Evolutionary conservation across 2,329 filamentous ascomycete species (phyloP).

Genomic region (Amphichorda felina): DNA sequence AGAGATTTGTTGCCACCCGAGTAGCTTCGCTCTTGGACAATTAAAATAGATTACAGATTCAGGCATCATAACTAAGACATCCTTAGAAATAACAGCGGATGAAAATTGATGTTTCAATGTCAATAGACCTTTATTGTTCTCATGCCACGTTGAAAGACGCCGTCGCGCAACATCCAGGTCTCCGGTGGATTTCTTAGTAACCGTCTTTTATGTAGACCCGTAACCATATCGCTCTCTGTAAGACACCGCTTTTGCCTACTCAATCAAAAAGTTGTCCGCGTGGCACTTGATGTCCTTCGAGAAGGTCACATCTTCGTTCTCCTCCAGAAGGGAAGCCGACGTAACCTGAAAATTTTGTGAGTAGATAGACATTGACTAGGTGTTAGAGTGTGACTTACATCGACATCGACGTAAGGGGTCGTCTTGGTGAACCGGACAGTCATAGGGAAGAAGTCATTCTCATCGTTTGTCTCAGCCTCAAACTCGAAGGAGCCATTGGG

Average conservation of each 20-base stretch:
- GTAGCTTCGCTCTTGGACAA: no score
- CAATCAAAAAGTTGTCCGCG: slow-evolving; percentile 66
- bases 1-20: no score
- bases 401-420: slow-evolving; percentile 79
- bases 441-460: slow-evolving; percentile 98
- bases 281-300: slow-evolving; percentile 70
- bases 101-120: no score
- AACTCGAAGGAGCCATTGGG: slow-evolving; percentile 86
- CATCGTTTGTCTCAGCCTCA: slow-evolving; percentile 75
- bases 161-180: background rate
- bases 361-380: slow-evolving; percentile 3
- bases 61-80: no score
- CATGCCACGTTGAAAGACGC: background rate
- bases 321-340: slow-evolving; percentile 58
- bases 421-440: slow-evolving; percentile 78
- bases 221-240: background rate
- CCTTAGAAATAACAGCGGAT: no score
- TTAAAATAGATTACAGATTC: no score
- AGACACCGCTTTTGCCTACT: slow-evolving; percentile 33
- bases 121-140: slow-evolving; percentile 1
- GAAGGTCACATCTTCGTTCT: slow-evolving; percentile 70
- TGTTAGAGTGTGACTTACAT: slow-evolving; percentile 51
- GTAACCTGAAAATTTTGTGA: slow-evolving; percentile 36
- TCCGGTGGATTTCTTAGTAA: background rate
- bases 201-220: background rate